Conservation (phyloP, 148 eudicot species). For the Rhododendron griersonianum region DNA sequence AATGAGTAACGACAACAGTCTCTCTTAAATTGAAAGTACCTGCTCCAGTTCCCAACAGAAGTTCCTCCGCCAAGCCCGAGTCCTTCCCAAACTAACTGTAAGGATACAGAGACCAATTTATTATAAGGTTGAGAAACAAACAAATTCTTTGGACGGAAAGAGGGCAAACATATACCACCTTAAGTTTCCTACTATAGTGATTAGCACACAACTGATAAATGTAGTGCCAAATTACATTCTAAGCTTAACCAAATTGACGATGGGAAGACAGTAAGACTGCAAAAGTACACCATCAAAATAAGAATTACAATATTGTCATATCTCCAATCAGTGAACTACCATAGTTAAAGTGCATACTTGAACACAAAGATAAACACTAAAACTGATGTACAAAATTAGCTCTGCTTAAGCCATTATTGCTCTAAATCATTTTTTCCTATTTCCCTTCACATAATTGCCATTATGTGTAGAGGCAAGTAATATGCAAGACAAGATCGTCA, state of each 20-base stretch:
- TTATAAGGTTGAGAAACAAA: neutral
- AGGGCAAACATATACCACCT: neutral
- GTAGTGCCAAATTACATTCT: neutral
- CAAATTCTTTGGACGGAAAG: neutral
- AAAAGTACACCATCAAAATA: neutral
- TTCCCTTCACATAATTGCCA: neutral
- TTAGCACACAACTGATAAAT: neutral
- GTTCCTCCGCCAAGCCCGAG: slow-evolving; percentile 69
- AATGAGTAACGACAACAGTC: neutral
- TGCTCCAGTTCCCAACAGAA: slow-evolving; percentile 62
- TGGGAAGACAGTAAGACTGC: neutral
- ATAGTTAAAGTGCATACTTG: neutral
- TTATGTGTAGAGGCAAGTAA: neutral
- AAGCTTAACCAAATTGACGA: neutral
- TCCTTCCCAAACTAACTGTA: slow-evolving; percentile 74
- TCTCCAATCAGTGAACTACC: neutral
- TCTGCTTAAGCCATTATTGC: neutral
- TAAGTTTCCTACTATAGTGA: neutral
- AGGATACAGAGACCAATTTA: neutral
- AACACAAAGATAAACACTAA: neutral
- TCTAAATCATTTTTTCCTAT: neutral
- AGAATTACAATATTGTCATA: neutral
- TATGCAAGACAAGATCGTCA: neutral
- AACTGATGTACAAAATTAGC: neutral
- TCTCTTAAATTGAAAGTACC: slow-evolving; percentile 24